Conservation (phyloP, 345 rosid species). For the Euphorbia pulcherrima region DNA sequence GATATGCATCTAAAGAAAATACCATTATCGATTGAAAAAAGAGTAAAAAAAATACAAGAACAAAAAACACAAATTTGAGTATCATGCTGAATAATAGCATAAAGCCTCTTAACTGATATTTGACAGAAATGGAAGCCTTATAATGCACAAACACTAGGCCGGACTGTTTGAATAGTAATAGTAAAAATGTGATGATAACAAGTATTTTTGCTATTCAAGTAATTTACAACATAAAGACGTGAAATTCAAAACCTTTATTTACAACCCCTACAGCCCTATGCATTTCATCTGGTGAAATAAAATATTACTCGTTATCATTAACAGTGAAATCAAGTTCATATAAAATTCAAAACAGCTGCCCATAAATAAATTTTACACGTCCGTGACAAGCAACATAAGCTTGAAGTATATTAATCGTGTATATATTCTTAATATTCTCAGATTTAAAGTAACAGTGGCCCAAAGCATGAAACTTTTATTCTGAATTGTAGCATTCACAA, state of each 20-base stretch:
- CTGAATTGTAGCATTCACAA: background rate
- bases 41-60: background rate
- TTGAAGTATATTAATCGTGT: background rate
- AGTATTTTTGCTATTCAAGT: too few relatives aligned
- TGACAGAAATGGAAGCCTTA: background rate
- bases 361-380: background rate
- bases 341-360: background rate
- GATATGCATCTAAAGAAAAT: background rate
- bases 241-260: background rate
- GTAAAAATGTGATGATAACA: too few relatives aligned
- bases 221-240: background rate
- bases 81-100: background rate
- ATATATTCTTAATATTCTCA: background rate
- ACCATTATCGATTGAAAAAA: background rate
- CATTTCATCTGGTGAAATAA: background rate
- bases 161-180: background rate
- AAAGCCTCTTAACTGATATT: background rate
- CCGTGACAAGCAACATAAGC: background rate
- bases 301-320: background rate
- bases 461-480: background rate
- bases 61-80: background rate
- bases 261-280: background rate
- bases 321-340: background rate
- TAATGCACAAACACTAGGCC: background rate
- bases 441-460: background rate